A percentile compares a stretch with the other conserved stretches of the same genome.
phyloP scores from a whole-genome alignment of 192 early-diverging fungal species.

The Linnemannia schmuckeri region DNA sequence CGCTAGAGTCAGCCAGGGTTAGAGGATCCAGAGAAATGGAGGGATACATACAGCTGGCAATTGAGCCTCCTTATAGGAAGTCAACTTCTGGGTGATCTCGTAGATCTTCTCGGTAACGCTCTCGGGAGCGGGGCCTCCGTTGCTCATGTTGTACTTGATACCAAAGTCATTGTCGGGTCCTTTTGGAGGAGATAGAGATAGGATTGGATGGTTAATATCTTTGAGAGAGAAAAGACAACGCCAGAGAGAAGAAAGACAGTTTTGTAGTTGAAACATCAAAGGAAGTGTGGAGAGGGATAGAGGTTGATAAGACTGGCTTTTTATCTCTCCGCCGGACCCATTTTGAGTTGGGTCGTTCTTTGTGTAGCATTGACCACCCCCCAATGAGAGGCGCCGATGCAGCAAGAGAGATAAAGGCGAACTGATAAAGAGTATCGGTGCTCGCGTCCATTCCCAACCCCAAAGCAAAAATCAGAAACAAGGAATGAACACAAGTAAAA shows the following conservation, averaged over 20 bases:
- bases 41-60: conserved; percentile 67
- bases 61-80: conserved; percentile 72
- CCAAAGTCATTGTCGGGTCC: conserved; percentile 98
- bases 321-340: background rate
- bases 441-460: background rate
- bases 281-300: background rate
- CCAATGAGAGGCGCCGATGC: background rate
- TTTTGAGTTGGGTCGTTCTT: conserved; percentile 7
- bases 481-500: background rate
- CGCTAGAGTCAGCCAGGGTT: background rate
- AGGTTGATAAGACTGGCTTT: background rate
- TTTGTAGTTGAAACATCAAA: conserved; percentile 8
- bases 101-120: conserved; percentile 94
- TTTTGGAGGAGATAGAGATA: conserved; percentile 7
- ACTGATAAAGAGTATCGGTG: background rate
- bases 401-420: background rate
- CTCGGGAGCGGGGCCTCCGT: conserved; percentile 98
- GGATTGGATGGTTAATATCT: background rate
- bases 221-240: background rate
- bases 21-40: background rate
- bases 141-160: conserved; percentile 97
- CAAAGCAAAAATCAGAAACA: background rate
- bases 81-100: conserved; percentile 81
- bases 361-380: conserved; percentile 45
- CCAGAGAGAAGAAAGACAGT: background rate